Percentiles rank a stretch among this genome's conserved stretches.
Conservation (phyloP, 305 asterid species). For the Vinca major region DNA sequence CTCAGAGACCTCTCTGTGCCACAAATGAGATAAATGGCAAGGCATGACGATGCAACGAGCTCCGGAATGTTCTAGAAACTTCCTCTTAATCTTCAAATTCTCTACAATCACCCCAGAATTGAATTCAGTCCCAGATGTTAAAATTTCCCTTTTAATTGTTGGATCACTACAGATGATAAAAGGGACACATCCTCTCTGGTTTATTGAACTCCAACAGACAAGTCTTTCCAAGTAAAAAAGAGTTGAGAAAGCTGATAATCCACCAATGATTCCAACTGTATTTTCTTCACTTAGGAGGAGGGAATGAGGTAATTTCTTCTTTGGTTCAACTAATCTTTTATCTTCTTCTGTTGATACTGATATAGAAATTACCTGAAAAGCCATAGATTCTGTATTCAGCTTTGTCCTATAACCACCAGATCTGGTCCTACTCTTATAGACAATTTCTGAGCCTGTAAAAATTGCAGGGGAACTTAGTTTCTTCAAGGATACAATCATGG, state of each 20-base stretch:
- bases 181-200: conserved; percentile 14
- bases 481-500: conserved; percentile 7
- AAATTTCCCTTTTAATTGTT: conserved; percentile 4
- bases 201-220: conserved; percentile 18
- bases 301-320: not conserved
- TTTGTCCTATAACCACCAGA: not conserved
- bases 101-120: conserved; percentile 9
- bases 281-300: conserved; percentile 10
- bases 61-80: conserved; percentile 23
- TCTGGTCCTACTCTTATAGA: not conserved
- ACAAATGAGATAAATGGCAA: conserved; percentile 16
- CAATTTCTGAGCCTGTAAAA: not conserved
- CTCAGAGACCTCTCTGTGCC: conserved; percentile 18
- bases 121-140: not conserved
- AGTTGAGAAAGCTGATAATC: conserved; percentile 20
- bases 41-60: conserved; percentile 26
- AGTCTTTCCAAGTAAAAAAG: conserved; percentile 23
- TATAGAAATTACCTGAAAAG: not conserved
- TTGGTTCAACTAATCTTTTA: not conserved
- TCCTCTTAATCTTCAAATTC: conserved; percentile 18
- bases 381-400: not conserved
- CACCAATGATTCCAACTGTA: conserved; percentile 23
- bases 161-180: conserved; percentile 22
- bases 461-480: conserved; percentile 7
- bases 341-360: conserved; percentile 3